Evolutionary conservation across 2,329 filamentous ascomycete genomes (phyloP), one percentile per base, ranked within the genome.

Genomic region (Cladosporium halotolerans): DNA sequence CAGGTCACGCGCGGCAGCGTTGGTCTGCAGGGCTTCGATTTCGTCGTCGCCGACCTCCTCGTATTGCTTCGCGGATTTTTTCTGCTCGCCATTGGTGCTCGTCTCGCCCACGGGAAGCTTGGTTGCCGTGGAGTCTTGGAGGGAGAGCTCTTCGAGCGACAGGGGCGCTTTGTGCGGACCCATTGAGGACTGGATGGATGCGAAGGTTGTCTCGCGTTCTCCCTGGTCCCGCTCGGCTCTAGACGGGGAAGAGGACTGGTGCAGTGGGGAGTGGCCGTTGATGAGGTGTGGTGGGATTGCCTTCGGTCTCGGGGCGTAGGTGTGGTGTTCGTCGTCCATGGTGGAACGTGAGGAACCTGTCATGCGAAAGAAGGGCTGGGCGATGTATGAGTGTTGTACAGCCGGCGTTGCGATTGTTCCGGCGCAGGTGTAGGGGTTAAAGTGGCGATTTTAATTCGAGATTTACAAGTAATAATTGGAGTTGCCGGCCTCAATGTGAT

Each of bases 141-240:
- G 47, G 31, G 45, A 52, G 16, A 65, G 59, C 44, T 64, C 57
- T 43, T 73, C 71, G 42, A 77, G 70, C 58, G 76, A 71, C 42
- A 79, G 64, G 1, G 73, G 68, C 50, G 73, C 70, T 58, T 72
- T 73, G 23, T 72, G 70, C 18, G 70, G 72, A 32, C 72, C 72
- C 66, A 81, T 81, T 11, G 80, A 83, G 6, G 76, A 76, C 59
- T 78, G 71, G 55, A 85, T 84, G 19, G 81, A 79, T 14, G 79
- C 75, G 60, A 76, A 79, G 51, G 83, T 73, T 53, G 70, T 78
- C 50, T 84, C 79, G 32, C 80, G 72, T 62, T 84, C 81, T 60
- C 69, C 69, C 50, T 66, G 66, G 58, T 76, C 73, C 56, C 76
- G 72, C 56, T 76, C 72, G 41, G 72, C 72, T 63, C 77, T 71